Conservation (phyloP, 1,284 basidiomycete species). For the Puccinia hordei region DNA sequence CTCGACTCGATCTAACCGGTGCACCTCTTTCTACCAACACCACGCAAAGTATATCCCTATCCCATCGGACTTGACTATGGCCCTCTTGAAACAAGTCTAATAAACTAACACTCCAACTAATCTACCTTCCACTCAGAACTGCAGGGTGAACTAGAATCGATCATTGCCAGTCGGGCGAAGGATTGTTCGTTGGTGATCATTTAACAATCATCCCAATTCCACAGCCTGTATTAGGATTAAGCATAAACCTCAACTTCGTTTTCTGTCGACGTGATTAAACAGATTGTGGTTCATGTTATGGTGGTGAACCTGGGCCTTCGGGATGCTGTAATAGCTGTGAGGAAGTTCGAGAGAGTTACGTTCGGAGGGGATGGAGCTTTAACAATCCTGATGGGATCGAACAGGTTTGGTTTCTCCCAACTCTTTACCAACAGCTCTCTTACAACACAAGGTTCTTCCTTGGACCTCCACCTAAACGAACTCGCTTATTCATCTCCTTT, state of each 20-base stretch:
- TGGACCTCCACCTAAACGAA: background rate
- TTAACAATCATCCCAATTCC: slow-evolving; percentile 59
- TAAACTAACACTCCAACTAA: background rate
- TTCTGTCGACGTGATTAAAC: slow-evolving; percentile 58
- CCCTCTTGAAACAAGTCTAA: background rate
- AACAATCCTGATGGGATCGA: slow-evolving; percentile 85
- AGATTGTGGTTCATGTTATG: slow-evolving; percentile 92
- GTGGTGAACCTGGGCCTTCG: slow-evolving; percentile 74
- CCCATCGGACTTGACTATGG: background rate
- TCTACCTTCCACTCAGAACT: slow-evolving; percentile 23
- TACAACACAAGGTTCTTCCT: background rate
- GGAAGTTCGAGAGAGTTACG: slow-evolving; percentile 86
- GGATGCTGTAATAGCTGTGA: slow-evolving; percentile 95
- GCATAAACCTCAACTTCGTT: slow-evolving; percentile 64
- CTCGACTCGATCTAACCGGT: slow-evolving; percentile 71
- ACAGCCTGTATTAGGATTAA: slow-evolving; percentile 75
- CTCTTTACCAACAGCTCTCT: background rate
- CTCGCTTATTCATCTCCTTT: background rate
- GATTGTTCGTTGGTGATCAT: slow-evolving; percentile 20
- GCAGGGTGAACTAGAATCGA: slow-evolving; percentile 43
- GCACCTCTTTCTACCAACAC: slow-evolving; percentile 64
- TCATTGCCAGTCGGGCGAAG: slow-evolving; percentile 24
- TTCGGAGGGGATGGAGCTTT: slow-evolving; percentile 93
- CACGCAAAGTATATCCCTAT: slow-evolving; percentile 53
- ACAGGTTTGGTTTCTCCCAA: slow-evolving; percentile 67